Conservation (phyloP, 441 rosid genomes). For the Pelargonium hybrid region DNA sequence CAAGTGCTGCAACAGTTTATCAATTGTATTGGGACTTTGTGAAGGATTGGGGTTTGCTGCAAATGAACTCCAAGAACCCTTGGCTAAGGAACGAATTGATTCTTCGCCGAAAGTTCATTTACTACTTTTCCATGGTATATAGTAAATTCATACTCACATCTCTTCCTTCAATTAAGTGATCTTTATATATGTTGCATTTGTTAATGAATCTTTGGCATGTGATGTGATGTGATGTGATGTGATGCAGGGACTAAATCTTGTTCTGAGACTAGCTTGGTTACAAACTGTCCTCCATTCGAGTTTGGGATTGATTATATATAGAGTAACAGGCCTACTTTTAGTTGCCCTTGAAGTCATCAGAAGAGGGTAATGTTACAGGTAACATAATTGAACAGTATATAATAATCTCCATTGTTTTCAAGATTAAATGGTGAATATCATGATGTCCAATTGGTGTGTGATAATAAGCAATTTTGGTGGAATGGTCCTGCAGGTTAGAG, state of each 20-base stretch:
- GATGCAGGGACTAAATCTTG: slow-evolving; percentile 69
- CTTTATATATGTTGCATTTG: slow-evolving; percentile 21
- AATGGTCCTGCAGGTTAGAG: slow-evolving; percentile 65
- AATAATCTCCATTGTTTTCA: too few species aligned
- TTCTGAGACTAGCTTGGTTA: slow-evolving; percentile 91
- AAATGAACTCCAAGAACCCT: slow-evolving; percentile 71
- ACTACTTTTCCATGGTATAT: slow-evolving; percentile 90
- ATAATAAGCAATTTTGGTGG: not conserved
- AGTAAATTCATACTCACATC: too few species aligned
- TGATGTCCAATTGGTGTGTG: not conserved
- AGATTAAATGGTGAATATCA: too few species aligned
- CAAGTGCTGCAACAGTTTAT: slow-evolving; percentile 80
- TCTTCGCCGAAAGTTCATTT: slow-evolving; percentile 75
- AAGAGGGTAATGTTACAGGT: slow-evolving; percentile 93
- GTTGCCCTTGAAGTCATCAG: slow-evolving; percentile 89
- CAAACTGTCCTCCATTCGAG: slow-evolving; percentile 70
- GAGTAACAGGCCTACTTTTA: slow-evolving; percentile 62
- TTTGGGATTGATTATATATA: slow-evolving; percentile 66
- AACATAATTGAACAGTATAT: not conserved
- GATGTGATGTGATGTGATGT: too few species aligned
- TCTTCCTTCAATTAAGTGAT: not conserved
- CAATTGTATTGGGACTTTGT: slow-evolving; percentile 99
- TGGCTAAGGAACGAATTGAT: slow-evolving; percentile 93
- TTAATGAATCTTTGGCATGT: slow-evolving; percentile 7
- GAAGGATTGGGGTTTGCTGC: slow-evolving; percentile 96